Evolutionary conservation across 441 rosid genomes (phyloP), one percentile per base, ranked within the genome.

Genomic region (Omphalea diandra): DNA sequence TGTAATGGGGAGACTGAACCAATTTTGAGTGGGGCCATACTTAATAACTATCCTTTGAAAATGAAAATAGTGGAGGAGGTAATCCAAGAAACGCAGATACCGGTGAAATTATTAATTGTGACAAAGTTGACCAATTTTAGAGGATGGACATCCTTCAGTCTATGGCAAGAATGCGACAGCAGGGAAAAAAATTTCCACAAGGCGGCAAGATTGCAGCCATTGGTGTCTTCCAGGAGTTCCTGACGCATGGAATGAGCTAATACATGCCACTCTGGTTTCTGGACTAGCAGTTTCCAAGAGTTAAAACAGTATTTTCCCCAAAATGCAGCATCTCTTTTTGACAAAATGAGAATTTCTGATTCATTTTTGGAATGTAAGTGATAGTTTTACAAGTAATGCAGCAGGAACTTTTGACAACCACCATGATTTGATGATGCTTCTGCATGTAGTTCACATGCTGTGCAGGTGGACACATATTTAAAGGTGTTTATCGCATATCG

Each of bases 201-300:
- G 85, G 66, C 80, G 81, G 62, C 95, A 94, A 70, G 97, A 94
- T 76, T 94, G 98, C 79, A 94, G 98, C 80, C 98, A 94, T 69
- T 94, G 98, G 98, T 94, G 97, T 78, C 83, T 94, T 68, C 98
- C 97, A 0, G 97, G 98, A 43, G 90, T 94, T 40, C 98, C 97
- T 2, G 98, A 94, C 76, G 84, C 88, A 29, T 91, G 97, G 96
- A 94, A 94, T 79, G 94, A 94, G 82, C 90, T 94, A 26, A 87
- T 91, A 29, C 89, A 89, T 63, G 89, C 85, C 6, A 78, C 80
- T 41, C 75, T 94, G 63, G 79, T 82, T 75, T 52, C 78, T 53
- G 79, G 77, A 71, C 73, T 81, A 54, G 24, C 64, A 5, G 59
- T 59, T 67, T 43, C 70, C 29, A 59, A 49, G 46, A 55, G 24